Conservation (phyloP, 345 rosid genomes). For the Atalantia buxifolia region DNA sequence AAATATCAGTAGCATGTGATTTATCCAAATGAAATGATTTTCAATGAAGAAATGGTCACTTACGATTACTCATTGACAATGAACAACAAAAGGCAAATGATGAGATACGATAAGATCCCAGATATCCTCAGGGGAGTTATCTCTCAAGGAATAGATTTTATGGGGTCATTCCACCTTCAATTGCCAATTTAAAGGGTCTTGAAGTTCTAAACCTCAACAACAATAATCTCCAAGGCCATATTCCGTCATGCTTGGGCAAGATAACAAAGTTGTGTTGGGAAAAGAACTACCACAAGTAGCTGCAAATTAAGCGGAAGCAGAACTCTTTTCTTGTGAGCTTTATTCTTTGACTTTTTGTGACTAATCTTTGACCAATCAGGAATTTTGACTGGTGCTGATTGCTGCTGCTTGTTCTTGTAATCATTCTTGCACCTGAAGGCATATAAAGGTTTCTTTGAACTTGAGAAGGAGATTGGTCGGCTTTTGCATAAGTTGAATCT, state of each 20-base stretch:
- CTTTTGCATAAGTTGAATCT: slow-evolving; percentile 15
- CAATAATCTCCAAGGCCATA: not conserved
- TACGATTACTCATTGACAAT: not conserved
- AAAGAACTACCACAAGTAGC: too few relatives aligned
- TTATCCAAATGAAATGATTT: too few relatives aligned
- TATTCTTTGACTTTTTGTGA: slow-evolving; percentile 32
- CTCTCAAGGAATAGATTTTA: not conserved
- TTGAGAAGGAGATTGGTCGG: slow-evolving; percentile 17
- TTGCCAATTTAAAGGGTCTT: not conserved
- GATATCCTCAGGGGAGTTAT: not conserved
- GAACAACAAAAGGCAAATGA: not conserved
- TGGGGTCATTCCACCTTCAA: not conserved
- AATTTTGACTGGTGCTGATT: slow-evolving; percentile 67
- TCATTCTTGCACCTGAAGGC: slow-evolving; percentile 51
- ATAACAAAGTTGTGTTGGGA: not conserved
- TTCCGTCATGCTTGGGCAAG: not conserved
- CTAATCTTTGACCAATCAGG: slow-evolving; percentile 63
- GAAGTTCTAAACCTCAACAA: not conserved
- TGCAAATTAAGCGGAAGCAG: too few relatives aligned
- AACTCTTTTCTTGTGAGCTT: slow-evolving; percentile 8
- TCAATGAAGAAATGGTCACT: too few relatives aligned
- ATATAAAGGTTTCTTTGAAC: slow-evolving; percentile 20
- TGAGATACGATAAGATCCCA: not conserved
- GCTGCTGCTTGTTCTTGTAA: slow-evolving; percentile 40
- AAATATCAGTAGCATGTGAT: too few relatives aligned